Percentiles rank a stretch among this genome's conserved stretches.
Conservation (phyloP, 306 rosid species). For the Delonix regia region DNA sequence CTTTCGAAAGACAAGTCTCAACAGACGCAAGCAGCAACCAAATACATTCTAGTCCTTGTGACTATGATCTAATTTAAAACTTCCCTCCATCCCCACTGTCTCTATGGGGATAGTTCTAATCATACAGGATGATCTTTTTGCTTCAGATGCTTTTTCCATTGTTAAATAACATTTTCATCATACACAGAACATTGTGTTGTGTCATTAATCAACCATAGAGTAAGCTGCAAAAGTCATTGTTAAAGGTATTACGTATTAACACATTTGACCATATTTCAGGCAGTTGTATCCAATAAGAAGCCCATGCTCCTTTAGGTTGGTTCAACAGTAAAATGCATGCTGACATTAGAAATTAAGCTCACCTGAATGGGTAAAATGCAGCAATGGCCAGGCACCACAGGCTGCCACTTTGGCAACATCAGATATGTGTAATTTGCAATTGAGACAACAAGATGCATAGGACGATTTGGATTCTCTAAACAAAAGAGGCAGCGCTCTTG, state of each 20-base stretch:
- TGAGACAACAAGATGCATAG: conserved; percentile 82
- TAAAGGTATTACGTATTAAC: not conserved
- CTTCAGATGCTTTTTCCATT: not conserved
- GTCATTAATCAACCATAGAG: not conserved
- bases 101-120: not conserved
- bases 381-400: conserved; percentile 89
- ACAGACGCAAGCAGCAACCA: conserved; percentile 4
- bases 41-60: conserved; percentile 20
- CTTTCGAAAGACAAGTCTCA: conserved; percentile 5
- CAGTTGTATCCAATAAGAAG: conserved; percentile 16
- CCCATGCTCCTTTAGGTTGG: not conserved
- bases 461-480: conserved; percentile 79
- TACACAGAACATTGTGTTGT: not conserved
- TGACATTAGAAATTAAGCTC: conserved; percentile 37
- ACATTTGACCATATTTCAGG: conserved; percentile 4
- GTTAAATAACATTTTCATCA: not conserved
- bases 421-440: conserved; percentile 79
- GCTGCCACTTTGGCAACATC: conserved; percentile 89
- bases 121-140: not conserved
- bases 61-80: conserved; percentile 2
- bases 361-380: conserved; percentile 89
- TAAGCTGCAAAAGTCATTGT: not conserved
- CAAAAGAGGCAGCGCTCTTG: conserved; percentile 85
- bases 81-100: not conserved
- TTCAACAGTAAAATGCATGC: conserved; percentile 21